Evolutionary conservation across 164 flowering plant genomes (phyloP).

Genomic region (Cinnamomum micranthum): DNA sequence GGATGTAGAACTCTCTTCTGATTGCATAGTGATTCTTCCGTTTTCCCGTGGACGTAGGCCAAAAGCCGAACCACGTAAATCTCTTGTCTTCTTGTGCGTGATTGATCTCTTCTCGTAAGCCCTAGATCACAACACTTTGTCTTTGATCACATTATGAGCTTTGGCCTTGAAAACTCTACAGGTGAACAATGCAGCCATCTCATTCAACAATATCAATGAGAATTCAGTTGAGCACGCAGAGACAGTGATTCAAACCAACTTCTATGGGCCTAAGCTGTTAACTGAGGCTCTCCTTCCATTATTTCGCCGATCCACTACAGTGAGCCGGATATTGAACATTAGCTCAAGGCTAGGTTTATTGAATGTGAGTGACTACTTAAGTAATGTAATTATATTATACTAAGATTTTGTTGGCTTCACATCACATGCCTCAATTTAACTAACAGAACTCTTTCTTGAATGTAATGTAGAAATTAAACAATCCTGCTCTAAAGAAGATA

Average conservation of each 20-base stretch:
- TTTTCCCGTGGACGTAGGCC: too few relatives aligned
- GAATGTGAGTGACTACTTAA: constrained; percentile 35
- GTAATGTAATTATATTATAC: background rate
- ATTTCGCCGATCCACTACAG: constrained; percentile 46
- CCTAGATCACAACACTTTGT: too few relatives aligned
- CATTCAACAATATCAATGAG: constrained; percentile 56
- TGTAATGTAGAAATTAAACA: constrained; percentile 57
- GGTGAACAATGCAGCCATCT: constrained; percentile 91
- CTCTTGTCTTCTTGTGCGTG: too few relatives aligned
- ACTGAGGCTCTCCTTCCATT: constrained; percentile 60
- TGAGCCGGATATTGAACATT: constrained; percentile 60
- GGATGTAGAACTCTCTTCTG: too few relatives aligned
- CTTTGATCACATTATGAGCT: too few relatives aligned
- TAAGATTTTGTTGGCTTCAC: background rate
- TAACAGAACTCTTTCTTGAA: background rate
- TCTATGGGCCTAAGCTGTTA: constrained; percentile 62
- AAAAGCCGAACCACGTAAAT: too few relatives aligned
- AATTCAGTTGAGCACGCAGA: constrained; percentile 80
- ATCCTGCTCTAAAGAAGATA: constrained; percentile 34
- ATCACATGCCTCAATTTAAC: background rate
- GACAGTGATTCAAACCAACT: constrained; percentile 67
- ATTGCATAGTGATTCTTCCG: too few relatives aligned
- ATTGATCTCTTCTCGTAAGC: too few relatives aligned
- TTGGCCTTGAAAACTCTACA: constrained; percentile 12
- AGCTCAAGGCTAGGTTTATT: constrained; percentile 77